Evolutionary conservation across 352 stramenopile species (phyloP).

Genomic region (Phytophthora capsici): DNA sequence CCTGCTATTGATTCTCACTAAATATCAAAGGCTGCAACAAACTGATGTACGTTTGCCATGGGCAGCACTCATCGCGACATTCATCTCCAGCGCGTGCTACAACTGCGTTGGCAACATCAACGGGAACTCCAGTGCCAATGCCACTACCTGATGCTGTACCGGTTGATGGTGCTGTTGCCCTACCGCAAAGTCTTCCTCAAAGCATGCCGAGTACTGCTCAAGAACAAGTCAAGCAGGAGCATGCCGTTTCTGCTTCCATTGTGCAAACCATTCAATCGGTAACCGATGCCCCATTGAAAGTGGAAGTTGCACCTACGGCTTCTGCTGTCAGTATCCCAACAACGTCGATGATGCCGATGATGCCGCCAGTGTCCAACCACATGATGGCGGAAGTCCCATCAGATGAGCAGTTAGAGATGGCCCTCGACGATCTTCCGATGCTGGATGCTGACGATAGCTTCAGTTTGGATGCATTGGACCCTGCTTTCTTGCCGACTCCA

Average conservation of each 20-base stretch:
- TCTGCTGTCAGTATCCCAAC: background rate
- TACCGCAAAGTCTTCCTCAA: background rate
- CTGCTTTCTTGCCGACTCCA: slow-evolving; percentile 38
- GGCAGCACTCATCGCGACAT: slow-evolving; percentile 39
- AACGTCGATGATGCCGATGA: slow-evolving; percentile 31
- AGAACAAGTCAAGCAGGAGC: slow-evolving; percentile 14
- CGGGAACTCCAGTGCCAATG: slow-evolving; percentile 18
- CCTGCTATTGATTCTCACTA: background rate
- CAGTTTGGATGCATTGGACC: slow-evolving; percentile 48
- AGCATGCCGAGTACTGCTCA: background rate
- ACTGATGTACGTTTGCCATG: background rate
- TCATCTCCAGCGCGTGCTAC: slow-evolving; percentile 29
- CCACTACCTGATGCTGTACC: slow-evolving; percentile 12
- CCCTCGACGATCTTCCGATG: slow-evolving; percentile 74
- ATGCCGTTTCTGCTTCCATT: background rate
- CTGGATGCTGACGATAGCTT: slow-evolving; percentile 76
- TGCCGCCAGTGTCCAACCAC: slow-evolving; percentile 37
- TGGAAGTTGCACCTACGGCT: slow-evolving; percentile 9
- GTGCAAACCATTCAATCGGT: background rate
- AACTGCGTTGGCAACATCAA: slow-evolving; percentile 3
- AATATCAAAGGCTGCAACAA: background rate
- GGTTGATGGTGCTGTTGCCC: background rate
- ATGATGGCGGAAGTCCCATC: slow-evolving; percentile 56
- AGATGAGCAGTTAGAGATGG: slow-evolving; percentile 77
- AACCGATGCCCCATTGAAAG: slow-evolving; percentile 13